Evolutionary conservation across 805 yeast genomes (phyloP), one percentile per base, ranked within the genome.

Genomic region (Lipomyces spencermartinsiae): DNA sequence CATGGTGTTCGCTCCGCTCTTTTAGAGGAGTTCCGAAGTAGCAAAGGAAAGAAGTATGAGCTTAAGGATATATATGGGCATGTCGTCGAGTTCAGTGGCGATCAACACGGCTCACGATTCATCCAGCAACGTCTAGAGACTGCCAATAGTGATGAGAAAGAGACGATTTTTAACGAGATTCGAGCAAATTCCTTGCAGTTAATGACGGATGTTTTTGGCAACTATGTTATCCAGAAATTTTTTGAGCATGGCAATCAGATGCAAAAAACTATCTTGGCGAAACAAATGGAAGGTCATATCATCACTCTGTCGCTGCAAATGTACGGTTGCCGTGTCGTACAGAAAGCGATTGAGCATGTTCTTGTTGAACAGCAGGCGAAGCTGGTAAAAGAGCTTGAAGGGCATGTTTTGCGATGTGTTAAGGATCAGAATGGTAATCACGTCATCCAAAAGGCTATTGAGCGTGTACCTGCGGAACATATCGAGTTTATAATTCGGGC

Each of bases 261-360:
- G 31, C 98, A 94, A 77, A 87, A 85, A 74, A 83, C 86, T 39
- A 83, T 89, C 12, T 81, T 95, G 70, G 85, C 92, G 62, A 88
- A 85, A 53, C 82, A 84, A 63, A 89, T 93, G 93, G 82, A 83
- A 65, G 92, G 93, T 7, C 89, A 89, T 61, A 87, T 95, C 75
- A 84, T 90, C 70, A 84, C 84, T 25, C 81, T 95, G 65, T 90
- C 97, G 0, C 80, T 93, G 75, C 98, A 95, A 76, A 94, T 94
- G 97, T 95, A 95, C 78, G 98, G 98, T 1, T 95, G 99, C 78
- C 85, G 99, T 72, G 99, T 95, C 59, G 96, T 95, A 46, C 99
- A 95, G 80, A 86, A 92, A 75, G 98, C 98, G 0, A 82, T 95
- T 63, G 97, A 92, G 77, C 87, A 87, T 69, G 83, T 92, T 55